Evolutionary conservation across 169 alveolate genomes (phyloP).

Genomic region (Cryptosporidium andersoni): DNA sequence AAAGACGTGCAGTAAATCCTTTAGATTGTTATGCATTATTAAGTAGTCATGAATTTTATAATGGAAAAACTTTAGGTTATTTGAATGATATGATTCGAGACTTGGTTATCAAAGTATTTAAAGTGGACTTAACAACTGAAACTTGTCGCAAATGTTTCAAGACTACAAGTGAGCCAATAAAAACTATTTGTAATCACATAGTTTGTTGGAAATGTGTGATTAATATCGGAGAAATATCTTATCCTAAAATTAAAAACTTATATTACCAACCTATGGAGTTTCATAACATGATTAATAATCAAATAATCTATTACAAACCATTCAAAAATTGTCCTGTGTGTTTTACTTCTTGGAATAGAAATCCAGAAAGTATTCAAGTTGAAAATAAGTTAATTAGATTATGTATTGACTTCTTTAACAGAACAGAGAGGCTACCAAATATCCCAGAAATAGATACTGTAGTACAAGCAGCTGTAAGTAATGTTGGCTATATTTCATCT

Average conservation of each 20-base stretch:
- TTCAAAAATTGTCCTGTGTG: conserved; percentile 65
- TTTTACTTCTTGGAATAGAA: conserved; percentile 50
- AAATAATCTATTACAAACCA: conserved; percentile 8
- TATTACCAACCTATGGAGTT: neutral
- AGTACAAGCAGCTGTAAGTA: conserved; percentile 35
- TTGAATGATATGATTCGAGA: conserved; percentile 23
- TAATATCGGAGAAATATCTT: conserved; percentile 15
- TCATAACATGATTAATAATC: neutral
- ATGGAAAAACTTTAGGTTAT: conserved; percentile 23
- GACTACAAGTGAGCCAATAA: conserved; percentile 53
- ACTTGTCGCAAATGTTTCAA: conserved; percentile 52
- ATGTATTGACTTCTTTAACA: conserved; percentile 22
- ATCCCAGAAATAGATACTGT: conserved; percentile 41
- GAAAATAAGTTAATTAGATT: conserved; percentile 40
- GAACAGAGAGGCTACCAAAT: conserved; percentile 16
- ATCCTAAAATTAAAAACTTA: neutral
- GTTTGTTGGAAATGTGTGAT: conserved; percentile 61
- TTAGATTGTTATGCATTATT: conserved; percentile 27
- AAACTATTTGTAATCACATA: conserved; percentile 53
- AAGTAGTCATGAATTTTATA: conserved; percentile 36
- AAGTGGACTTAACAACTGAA: conserved; percentile 45
- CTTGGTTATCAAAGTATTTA: conserved; percentile 38
- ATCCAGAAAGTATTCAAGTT: conserved; percentile 54
- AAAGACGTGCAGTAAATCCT: conserved; percentile 43
- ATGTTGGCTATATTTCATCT: conserved; percentile 66